A percentile compares a stretch with the other conserved stretches of the same genome.
Conservation (phyloP, 768 basidiomycete species). For the Mrakia frigida region DNA sequence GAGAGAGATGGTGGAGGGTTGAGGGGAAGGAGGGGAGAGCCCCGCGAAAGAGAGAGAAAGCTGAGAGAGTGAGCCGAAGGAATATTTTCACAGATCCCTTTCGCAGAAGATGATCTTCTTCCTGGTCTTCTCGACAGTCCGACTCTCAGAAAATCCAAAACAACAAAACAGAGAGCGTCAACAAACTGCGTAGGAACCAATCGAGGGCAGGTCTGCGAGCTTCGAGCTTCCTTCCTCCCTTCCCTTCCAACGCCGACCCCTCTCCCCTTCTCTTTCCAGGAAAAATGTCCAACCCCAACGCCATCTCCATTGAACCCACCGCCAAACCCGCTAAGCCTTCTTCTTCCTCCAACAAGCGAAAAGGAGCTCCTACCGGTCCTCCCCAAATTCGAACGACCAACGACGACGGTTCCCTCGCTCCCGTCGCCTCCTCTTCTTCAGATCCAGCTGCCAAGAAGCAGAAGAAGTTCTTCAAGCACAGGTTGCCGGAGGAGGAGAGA, state of each 20-base stretch:
- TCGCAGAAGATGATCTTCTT: too few relatives aligned
- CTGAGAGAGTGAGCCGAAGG: too few relatives aligned
- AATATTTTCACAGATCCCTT: too few relatives aligned
- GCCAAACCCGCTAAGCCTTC: neutral
- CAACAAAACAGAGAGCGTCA: too few relatives aligned
- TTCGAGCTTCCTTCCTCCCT: neutral
- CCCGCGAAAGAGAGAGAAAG: too few relatives aligned
- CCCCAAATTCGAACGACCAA: neutral
- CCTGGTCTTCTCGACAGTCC: too few relatives aligned
- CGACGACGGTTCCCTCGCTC: neutral
- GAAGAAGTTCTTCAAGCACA: conserved; percentile 27
- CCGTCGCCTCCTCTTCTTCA: neutral
- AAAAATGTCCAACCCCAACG: conserved; percentile 19
- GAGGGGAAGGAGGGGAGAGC: too few relatives aligned
- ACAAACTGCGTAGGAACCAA: too few relatives aligned
- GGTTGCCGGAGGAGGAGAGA: conserved; percentile 23
- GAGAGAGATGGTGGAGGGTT: neutral
- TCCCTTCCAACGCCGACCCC: neutral
- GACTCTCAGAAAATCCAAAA: too few relatives aligned
- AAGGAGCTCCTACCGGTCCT: neutral
- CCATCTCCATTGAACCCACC: conserved; percentile 14
- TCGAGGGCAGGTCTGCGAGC: too few relatives aligned
- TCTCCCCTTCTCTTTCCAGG: neutral
- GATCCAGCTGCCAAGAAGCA: conserved; percentile 9
- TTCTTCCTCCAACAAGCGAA: neutral